Percentiles rank a stretch among this genome's conserved stretches.
Evolutionary conservation across 441 rosid species (phyloP).

Genomic region (Oxalis stricta): DNA sequence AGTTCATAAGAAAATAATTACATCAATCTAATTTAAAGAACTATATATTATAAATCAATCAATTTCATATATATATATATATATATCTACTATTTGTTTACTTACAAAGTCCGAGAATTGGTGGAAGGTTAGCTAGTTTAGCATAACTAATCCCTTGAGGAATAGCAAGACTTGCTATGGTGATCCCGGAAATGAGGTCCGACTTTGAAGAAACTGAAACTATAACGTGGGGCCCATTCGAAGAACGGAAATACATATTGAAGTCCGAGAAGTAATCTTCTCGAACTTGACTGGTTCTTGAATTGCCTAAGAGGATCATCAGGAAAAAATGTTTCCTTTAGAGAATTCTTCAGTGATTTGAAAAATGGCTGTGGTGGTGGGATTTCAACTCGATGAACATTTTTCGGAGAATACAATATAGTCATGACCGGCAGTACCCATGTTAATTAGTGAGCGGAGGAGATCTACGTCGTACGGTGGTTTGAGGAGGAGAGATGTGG

Average conservation of each 20-base stretch:
- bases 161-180: slow-evolving; percentile 86
- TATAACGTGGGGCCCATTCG: slow-evolving; percentile 83
- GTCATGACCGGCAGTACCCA: slow-evolving; percentile 39
- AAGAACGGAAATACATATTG: slow-evolving; percentile 58
- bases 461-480: too few relatives aligned
- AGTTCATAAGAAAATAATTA: too few relatives aligned
- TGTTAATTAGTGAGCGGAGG: too few relatives aligned
- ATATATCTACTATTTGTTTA: neutral
- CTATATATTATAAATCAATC: too few relatives aligned
- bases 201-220: slow-evolving; percentile 46
- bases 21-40: too few relatives aligned
- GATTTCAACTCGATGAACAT: slow-evolving; percentile 37
- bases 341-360: slow-evolving; percentile 49
- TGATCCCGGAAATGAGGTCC: slow-evolving; percentile 72
- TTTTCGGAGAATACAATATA: slow-evolving; percentile 14
- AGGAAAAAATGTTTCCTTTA: slow-evolving; percentile 82
- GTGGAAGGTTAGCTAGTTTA: slow-evolving; percentile 87
- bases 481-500: too few relatives aligned
- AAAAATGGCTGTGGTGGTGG: slow-evolving; percentile 66
- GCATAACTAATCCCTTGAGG: slow-evolving; percentile 97
- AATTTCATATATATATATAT: neutral
- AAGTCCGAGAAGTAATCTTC: slow-evolving; percentile 33
- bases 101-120: slow-evolving; percentile 89
- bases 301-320: slow-evolving; percentile 84
- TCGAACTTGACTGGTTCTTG: slow-evolving; percentile 47